A percentile compares a stretch with the other conserved stretches of the same genome.
Evolutionary conservation across 140 eudicot genomes (phyloP).

Genomic region (Stevia rebaudiana): DNA sequence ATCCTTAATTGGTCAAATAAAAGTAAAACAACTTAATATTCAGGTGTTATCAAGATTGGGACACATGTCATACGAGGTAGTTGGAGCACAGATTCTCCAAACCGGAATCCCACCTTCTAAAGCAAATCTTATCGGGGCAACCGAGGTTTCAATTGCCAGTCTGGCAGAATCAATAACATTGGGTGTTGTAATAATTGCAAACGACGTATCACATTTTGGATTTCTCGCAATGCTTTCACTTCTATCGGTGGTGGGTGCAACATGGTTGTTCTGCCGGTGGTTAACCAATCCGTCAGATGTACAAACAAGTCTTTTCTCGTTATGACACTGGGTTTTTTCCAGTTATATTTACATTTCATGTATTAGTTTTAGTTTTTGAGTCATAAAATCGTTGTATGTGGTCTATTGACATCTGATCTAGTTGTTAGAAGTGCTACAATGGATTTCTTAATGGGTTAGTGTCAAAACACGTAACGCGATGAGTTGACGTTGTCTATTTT

Average conservation of each 20-base stretch:
- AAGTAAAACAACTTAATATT: neutral
- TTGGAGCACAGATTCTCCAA: constrained; percentile 93
- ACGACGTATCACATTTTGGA: constrained; percentile 86
- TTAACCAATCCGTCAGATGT: constrained; percentile 64
- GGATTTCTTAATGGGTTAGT: neutral
- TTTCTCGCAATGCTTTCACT: constrained; percentile 76
- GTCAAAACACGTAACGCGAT: neutral
- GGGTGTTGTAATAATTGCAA: constrained; percentile 92
- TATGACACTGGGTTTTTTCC: constrained; percentile 31
- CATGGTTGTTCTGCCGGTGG: constrained; percentile 85
- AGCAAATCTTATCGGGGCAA: constrained; percentile 94
- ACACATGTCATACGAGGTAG: constrained; percentile 88
- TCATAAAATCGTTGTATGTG: too few species aligned
- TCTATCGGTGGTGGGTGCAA: constrained; percentile 81
- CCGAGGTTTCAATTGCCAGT: constrained; percentile 94
- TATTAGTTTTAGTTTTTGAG: neutral
- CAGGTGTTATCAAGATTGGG: constrained; percentile 95
- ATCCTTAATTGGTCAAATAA: neutral
- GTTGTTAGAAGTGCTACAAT: constrained; percentile 14
- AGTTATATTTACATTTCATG: too few species aligned
- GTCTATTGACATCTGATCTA: too few species aligned
- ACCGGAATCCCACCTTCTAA: constrained; percentile 92
- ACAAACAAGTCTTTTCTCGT: constrained; percentile 62
- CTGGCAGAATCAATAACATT: constrained; percentile 82
- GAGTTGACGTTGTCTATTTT: too few species aligned